Evolutionary conservation across 192 early-diverging fungal species (phyloP).

Genomic region (Podila verticillata): DNA sequence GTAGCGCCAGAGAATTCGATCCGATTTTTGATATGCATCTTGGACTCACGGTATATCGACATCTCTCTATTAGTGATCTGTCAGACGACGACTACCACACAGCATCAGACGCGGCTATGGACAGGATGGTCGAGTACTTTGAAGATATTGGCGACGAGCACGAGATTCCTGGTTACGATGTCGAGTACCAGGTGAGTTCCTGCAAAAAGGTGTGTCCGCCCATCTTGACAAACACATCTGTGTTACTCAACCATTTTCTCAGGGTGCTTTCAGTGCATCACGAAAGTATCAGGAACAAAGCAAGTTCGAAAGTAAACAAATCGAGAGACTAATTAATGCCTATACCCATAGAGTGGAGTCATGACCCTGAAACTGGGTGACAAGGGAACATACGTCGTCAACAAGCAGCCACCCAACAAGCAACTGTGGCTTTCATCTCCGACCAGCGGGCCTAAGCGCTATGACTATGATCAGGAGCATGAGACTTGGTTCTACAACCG

Average conservation of each 20-base stretch:
- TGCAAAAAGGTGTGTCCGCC: conserved; percentile 49
- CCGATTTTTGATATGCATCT: neutral
- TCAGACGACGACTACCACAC: conserved; percentile 67
- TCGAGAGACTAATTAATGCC: too few species aligned
- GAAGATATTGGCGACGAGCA: conserved; percentile 80
- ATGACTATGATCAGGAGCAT: conserved; percentile 70
- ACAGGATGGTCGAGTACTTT: conserved; percentile 73
- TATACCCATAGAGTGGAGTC: conserved; percentile 71
- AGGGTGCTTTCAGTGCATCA: neutral
- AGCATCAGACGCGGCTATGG: conserved; percentile 68
- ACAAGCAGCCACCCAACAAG: conserved; percentile 98
- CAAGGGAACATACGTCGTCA: conserved; percentile 92
- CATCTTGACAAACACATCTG: neutral
- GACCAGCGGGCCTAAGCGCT: conserved; percentile 86
- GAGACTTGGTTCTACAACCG: conserved; percentile 82
- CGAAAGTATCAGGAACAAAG: too few species aligned
- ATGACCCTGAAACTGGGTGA: conserved; percentile 84
- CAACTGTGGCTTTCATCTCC: conserved; percentile 99
- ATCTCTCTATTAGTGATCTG: conserved; percentile 51
- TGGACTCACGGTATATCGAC: neutral
- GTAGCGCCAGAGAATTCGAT: neutral
- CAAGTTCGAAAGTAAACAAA: too few species aligned
- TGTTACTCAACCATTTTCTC: neutral
- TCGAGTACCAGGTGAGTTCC: conserved; percentile 79
- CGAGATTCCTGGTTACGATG: conserved; percentile 77